A percentile compares a stretch with the other conserved stretches of the same genome.
Evolutionary conservation across 1,284 basidiomycete species (phyloP).

Genomic region (Leccinum huronense): DNA sequence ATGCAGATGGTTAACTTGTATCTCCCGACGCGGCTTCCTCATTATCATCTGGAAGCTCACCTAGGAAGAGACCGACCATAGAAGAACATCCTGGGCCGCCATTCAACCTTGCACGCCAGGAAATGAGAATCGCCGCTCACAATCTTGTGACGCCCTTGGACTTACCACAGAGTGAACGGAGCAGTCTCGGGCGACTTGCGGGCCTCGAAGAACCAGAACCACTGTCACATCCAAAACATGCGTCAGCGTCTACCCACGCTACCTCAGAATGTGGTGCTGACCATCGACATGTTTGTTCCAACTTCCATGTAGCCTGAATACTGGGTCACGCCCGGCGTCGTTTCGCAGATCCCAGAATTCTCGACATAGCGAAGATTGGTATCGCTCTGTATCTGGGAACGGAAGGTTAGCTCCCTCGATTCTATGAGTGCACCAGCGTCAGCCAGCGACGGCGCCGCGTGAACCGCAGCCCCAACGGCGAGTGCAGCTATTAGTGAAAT

Average conservation of each 20-base stretch:
- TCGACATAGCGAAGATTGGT: constrained; percentile 50
- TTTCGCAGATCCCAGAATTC: constrained; percentile 73
- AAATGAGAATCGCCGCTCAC: not conserved
- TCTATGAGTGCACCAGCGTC: not conserved
- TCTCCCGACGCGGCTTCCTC: too few relatives aligned
- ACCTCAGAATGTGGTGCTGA: constrained; percentile 26
- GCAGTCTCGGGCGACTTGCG: constrained; percentile 57
- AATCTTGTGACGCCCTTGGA: constrained; percentile 9
- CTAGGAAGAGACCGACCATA: constrained; percentile 48
- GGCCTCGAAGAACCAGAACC: constrained; percentile 75
- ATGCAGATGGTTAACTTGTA: constrained; percentile 6
- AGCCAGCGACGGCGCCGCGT: not conserved
- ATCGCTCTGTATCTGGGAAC: constrained; percentile 20
- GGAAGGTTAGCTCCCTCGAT: constrained; percentile 20
- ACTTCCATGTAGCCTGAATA: constrained; percentile 68
- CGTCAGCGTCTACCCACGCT: constrained; percentile 2
- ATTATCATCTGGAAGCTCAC: constrained; percentile 7
- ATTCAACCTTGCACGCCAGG: constrained; percentile 32
- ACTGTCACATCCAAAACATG: constrained; percentile 36
- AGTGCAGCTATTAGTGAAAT: not conserved
- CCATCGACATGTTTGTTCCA: constrained; percentile 61
- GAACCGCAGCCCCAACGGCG: not conserved
- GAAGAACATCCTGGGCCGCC: constrained; percentile 42
- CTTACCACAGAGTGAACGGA: constrained; percentile 63
- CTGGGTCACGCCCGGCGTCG: constrained; percentile 63